phyloP scores from a whole-genome alignment of 805 yeast species.

The Wickerhamomyces canadensis region DNA sequence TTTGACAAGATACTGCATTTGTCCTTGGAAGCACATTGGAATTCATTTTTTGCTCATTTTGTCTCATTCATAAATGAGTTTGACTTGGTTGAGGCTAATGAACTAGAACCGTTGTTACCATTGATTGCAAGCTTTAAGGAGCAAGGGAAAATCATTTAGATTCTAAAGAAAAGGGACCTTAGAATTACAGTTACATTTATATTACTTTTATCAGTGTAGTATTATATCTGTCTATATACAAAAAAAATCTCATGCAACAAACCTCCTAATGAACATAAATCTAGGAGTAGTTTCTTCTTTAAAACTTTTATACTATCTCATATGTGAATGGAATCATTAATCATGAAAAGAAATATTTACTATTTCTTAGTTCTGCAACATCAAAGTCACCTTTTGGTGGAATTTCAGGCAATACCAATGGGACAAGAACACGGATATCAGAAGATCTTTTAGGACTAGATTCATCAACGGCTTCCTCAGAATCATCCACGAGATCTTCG shows the following conservation, averaged over 20 bases:
- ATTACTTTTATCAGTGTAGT: too few species aligned
- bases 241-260: too few species aligned
- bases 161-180: not conserved
- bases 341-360: constrained; percentile 70
- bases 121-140: constrained; percentile 74
- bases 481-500: constrained; percentile 1
- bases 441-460: constrained; percentile 5
- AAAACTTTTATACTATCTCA: too few species aligned
- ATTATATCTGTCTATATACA: too few species aligned
- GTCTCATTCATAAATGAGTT: constrained; percentile 83
- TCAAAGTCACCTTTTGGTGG: constrained; percentile 84
- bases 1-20: constrained; percentile 90
- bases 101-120: constrained; percentile 70
- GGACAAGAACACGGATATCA: constrained; percentile 44
- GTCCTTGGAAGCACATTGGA: constrained; percentile 95
- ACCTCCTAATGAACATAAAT: too few species aligned
- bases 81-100: constrained; percentile 71
- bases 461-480: constrained; percentile 16
- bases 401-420: constrained; percentile 62
- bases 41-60: constrained; percentile 93
- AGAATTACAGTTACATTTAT: too few species aligned
- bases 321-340: not conserved
- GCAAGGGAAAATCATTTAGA: constrained; percentile 69
- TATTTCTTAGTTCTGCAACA: constrained; percentile 62
- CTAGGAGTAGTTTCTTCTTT: too few species aligned